phyloP scores from a whole-genome alignment of 1,139 yeast genomes.

The Geotrichum fermentans region DNA sequence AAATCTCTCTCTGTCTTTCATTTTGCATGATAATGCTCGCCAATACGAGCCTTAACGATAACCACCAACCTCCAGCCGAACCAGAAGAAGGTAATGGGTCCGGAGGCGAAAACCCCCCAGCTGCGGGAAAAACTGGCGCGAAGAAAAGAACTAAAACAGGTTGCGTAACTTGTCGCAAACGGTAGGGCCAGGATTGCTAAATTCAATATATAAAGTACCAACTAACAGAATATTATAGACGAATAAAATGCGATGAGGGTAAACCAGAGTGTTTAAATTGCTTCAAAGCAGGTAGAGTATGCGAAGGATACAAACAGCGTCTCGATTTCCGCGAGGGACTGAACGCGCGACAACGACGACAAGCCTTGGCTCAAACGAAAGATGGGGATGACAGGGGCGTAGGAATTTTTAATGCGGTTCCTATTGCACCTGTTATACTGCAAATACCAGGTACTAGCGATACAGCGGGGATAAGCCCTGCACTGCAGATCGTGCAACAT shows the following conservation, averaged over 20 bases:
- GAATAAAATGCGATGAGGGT: slow-evolving; percentile 31
- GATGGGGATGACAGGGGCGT: too few relatives aligned
- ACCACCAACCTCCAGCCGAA: too few relatives aligned
- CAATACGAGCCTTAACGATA: too few relatives aligned
- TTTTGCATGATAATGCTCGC: too few relatives aligned
- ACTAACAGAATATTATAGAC: slow-evolving; percentile 12
- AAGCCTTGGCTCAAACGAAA: neutral
- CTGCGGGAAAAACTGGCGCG: too few relatives aligned
- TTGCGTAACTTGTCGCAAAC: slow-evolving; percentile 31
- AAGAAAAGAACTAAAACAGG: slow-evolving; percentile 29
- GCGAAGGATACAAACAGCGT: slow-evolving; percentile 19
- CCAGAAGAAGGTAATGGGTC: too few relatives aligned
- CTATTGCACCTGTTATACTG: too few relatives aligned
- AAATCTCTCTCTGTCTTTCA: too few relatives aligned
- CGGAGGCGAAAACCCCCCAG: too few relatives aligned
- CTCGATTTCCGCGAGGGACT: slow-evolving; percentile 16
- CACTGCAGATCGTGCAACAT: neutral
- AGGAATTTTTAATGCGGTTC: too few relatives aligned
- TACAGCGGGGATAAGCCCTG: too few relatives aligned
- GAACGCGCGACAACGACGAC: slow-evolving; percentile 1
- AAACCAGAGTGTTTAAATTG: slow-evolving; percentile 30
- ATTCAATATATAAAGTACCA: neutral
- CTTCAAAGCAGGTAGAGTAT: slow-evolving; percentile 26
- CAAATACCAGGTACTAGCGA: too few relatives aligned
- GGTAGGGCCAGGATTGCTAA: neutral